Evolutionary conservation across 805 yeast species (phyloP).

Genomic region (Metahyphopichia silvanorum): DNA sequence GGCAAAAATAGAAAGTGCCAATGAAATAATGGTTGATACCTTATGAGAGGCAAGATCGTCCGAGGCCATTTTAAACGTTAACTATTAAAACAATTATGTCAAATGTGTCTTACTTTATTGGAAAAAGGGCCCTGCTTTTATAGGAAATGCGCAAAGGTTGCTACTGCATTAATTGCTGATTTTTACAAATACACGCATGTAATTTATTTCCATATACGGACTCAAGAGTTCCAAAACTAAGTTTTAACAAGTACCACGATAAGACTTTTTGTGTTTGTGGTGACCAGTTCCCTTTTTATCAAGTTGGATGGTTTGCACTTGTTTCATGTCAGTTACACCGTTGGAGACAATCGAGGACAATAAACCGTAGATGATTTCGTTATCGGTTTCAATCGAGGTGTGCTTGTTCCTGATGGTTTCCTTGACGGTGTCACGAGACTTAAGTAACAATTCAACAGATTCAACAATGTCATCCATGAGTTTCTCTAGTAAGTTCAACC

Average conservation of each 20-base stretch:
- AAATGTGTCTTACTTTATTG: too few species aligned
- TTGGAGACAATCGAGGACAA: constrained; percentile 54
- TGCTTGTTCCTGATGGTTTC: constrained; percentile 8
- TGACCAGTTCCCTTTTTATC: constrained; percentile 19
- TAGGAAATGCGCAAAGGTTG: too few species aligned
- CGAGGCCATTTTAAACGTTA: not conserved
- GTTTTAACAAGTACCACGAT: constrained; percentile 34
- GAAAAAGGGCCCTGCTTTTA: too few species aligned
- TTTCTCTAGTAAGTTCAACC: constrained; percentile 57
- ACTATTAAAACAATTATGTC: too few species aligned
- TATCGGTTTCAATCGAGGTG: constrained; percentile 20
- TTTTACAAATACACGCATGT: too few species aligned
- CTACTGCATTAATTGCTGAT: too few species aligned
- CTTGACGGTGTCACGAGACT: constrained; percentile 43
- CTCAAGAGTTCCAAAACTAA: not conserved
- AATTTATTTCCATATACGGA: too few species aligned
- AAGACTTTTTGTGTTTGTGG: constrained; percentile 24
- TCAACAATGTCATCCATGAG: constrained; percentile 60
- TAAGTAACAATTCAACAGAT: constrained; percentile 49
- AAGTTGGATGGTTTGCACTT: constrained; percentile 15
- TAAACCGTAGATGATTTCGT: constrained; percentile 43
- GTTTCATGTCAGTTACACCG: constrained; percentile 42
- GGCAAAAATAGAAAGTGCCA: constrained; percentile 54
- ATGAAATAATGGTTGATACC: constrained; percentile 49
- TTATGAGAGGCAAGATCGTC: constrained; percentile 20